Evolutionary conservation across 495 filamentous ascomycete genomes (phyloP).

Genomic region (Staphylotrichum longicolle): DNA sequence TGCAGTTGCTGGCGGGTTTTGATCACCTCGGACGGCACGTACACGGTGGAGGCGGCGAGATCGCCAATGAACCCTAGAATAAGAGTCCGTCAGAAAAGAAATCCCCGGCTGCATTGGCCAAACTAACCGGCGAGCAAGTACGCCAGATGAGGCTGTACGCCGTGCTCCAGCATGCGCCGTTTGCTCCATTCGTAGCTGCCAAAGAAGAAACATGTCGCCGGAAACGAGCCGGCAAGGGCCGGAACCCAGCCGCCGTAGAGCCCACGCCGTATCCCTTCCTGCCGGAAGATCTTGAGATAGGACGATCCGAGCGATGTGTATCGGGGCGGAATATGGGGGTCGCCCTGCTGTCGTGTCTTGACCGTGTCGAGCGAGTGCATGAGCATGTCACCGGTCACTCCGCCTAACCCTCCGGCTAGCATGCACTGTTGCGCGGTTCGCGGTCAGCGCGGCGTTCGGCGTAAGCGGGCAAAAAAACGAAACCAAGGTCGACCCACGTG

Average conservation of each 20-base stretch:
- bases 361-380: constrained; percentile 99
- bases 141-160: constrained; percentile 71
- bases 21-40: constrained; percentile 93
- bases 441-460: constrained; percentile 18
- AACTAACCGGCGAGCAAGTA: constrained; percentile 77
- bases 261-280: constrained; percentile 83
- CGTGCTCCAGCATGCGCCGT: constrained; percentile 76
- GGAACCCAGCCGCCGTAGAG: constrained; percentile 92
- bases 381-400: constrained; percentile 90
- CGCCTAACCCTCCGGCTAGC: constrained; percentile 89
- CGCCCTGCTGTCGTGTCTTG: constrained; percentile 97
- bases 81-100: constrained; percentile 25
- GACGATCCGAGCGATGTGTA: constrained; percentile 86
- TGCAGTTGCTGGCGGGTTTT: constrained; percentile 95
- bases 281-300: constrained; percentile 86
- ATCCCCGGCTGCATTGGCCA: background rate
- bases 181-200: constrained; percentile 96
- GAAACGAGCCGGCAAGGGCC: constrained; percentile 87
- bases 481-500: constrained; percentile 37
- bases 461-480: background rate
- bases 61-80: constrained; percentile 79
- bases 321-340: constrained; percentile 84
- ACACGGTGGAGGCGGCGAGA: constrained; percentile 84
- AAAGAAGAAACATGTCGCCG: constrained; percentile 93
- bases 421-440: constrained; percentile 62